Conservation (phyloP, 345 rosid species). For the Eucalyptus sp. region DNA sequence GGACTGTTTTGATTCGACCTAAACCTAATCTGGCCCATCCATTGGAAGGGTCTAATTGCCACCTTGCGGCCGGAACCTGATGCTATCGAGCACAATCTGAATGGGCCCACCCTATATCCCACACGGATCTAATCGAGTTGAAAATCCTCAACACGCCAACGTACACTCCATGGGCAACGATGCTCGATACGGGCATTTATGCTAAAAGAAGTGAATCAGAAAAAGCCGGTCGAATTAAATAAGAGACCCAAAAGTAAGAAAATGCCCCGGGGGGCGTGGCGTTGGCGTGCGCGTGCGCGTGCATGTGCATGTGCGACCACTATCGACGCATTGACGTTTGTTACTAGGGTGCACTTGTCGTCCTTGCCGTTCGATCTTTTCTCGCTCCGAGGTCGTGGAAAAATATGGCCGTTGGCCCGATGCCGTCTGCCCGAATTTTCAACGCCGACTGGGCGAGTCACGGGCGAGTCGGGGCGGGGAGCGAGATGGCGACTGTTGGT, state of each 20-base stretch:
- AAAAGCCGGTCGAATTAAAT: neutral
- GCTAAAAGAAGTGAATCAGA: neutral
- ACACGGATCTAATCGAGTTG: neutral
- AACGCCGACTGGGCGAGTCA: neutral
- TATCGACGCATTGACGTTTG: neutral
- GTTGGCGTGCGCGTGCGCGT: neutral
- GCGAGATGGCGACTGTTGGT: neutral
- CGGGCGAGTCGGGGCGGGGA: neutral
- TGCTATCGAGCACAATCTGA: neutral
- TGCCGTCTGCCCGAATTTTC: neutral
- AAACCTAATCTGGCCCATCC: too few species aligned
- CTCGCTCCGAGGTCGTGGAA: neutral
- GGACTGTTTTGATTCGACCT: neutral
- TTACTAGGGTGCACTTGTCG: neutral
- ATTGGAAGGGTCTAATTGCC: accelerated
- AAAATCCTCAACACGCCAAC: neutral
- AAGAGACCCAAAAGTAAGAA: neutral
- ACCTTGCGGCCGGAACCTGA: accelerated
- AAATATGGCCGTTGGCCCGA: neutral
- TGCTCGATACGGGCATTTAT: neutral
- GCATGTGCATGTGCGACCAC: neutral
- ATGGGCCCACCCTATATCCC: neutral
- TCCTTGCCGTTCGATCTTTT: neutral
- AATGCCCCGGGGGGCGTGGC: neutral
- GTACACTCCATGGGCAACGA: neutral